Evolutionary conservation across 345 rosid genomes (phyloP).

Genomic region (Pistacia integerrima): DNA sequence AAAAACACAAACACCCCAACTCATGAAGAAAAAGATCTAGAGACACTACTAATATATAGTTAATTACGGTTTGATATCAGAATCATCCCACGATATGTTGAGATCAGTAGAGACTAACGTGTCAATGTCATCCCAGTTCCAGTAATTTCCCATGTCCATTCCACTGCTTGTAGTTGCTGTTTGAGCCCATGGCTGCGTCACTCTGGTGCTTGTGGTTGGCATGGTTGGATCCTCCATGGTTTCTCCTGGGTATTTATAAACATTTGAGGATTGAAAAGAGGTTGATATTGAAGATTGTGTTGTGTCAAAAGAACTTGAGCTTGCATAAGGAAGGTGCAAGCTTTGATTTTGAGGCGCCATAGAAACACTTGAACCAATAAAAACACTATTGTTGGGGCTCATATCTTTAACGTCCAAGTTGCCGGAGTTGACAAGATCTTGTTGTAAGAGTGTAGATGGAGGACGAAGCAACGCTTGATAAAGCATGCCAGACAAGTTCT

Average conservation of each 20-base stretch:
- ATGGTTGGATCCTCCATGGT: constrained; percentile 35
- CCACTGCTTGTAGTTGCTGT: constrained; percentile 21
- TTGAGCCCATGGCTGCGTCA: constrained; percentile 33
- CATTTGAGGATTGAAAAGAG: constrained; percentile 32
- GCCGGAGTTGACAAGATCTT: constrained; percentile 23
- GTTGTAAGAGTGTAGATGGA: constrained; percentile 26
- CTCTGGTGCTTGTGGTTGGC: constrained; percentile 31
- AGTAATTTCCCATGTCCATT: constrained; percentile 35
- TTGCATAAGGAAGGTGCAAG: constrained; percentile 27
- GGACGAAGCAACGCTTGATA: constrained; percentile 28
- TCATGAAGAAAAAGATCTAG: neutral
- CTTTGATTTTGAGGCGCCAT: constrained; percentile 30
- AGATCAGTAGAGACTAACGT: constrained; percentile 47
- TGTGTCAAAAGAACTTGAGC: constrained; percentile 30
- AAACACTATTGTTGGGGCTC: constrained; percentile 2
- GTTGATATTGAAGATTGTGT: constrained; percentile 31
- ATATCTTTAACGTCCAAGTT: constrained; percentile 19
- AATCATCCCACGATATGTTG: constrained; percentile 52
- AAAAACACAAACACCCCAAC: neutral
- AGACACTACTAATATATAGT: constrained; percentile 5
- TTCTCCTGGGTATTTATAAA: constrained; percentile 20
- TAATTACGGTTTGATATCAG: constrained; percentile 46
- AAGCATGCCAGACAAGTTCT: constrained; percentile 22
- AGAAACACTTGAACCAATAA: constrained; percentile 25
- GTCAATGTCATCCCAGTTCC: constrained; percentile 68